Evolutionary conservation across 306 rosid species (phyloP), one percentile per base, ranked within the genome.

Genomic region (Luffa aegyptiaca): DNA sequence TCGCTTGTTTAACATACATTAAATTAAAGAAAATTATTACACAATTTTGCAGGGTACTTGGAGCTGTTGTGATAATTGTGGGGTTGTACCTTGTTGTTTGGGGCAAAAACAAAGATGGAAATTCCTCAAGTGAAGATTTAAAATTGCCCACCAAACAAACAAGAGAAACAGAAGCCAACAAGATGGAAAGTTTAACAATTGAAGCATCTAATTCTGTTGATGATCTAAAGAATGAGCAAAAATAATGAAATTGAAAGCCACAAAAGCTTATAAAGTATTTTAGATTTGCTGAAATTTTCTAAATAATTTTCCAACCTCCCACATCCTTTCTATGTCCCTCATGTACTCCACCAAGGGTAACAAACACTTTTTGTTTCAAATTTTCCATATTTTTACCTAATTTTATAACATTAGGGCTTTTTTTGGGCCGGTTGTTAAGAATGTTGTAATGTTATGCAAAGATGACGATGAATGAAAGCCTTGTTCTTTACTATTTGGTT

Each of bases 31-130:
- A 49, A 42, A 14, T 80, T 58, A 75, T 76, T 82, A 1, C 13
- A 74, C 49, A 62, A 16, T 51, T 78, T 74, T 84, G 68, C 90
- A 95, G 99, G 84, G 45, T 89, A 70, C 63, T 90, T 1, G 99
- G 98, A 59, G 99, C 98, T 35, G 39, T 48, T 1, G 80, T 91
- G 64, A 87, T 96, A 81, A 84, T 91, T 46, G 80, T 20, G 8
- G 97, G 97, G 2, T 72, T 96, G 5, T 96, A 91, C 56, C 85
- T 90, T 14, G 98, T 93, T 51, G 89, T 93, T 41, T 93, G 98
- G 98, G 98, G 98, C 0, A 91, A 96, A 86, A 88, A 90, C 86
- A 93, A 88, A 85, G 98, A 96, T 72, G 39, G 53, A 55, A 44
- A 35, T 31, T 36, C 83, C 79, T 36, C 71, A 51, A 61, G 8